Base-by-base conservation (phyloP, 176 grass and related monocot species). In the Lolium perenne region DNA sequence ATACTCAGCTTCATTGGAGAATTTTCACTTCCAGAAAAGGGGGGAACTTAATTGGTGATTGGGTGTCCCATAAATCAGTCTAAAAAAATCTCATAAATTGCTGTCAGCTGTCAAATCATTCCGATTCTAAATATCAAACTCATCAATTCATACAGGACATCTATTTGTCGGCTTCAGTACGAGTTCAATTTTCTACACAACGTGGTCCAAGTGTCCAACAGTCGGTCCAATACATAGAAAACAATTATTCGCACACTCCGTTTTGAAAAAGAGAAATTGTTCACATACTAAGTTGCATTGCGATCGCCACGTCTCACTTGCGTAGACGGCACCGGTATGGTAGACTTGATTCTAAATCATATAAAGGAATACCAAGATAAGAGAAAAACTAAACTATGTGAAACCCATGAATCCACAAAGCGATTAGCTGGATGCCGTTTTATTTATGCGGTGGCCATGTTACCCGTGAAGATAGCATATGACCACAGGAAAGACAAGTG, bases 361-460 rank as follows among this genome's bases (percentile, higher is more conserved):
- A n/a, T 13, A 79, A 2, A 58, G 10, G 7, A 32, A 54, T 54
- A 82, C 8, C 17, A 11, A 73, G 10, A 8, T 6, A 14, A 0
- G 23, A 66, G 18, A 2, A 48, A 18, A 58, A 58, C 51, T 2
- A 47, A 68, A 50, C 23, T 45, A 29, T 13, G 32, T 53, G 7
- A 62, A 22, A 57, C 17, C 53, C 35, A 80, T 48, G 75, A 69
- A 38, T 60, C 38, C 14, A 38, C 35, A 35, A 22, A 84, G 43
- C 9, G 43, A 84, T 71, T 87, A 77, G 82, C 32, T 88, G 81
- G 67, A 71, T 71, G 81, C 53, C 51, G 43, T 71, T 80, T 76
- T 71, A 9, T 76, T 38, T 77, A 51, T 45, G 59, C 40, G 5
- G 67, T 76, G 81, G 60, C 50, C 76, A 84, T 87, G 89, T 91